Base-by-base conservation (phyloP, 2,329 filamentous ascomycete genomes). In the Lasiodiplodia sp. region DNA sequence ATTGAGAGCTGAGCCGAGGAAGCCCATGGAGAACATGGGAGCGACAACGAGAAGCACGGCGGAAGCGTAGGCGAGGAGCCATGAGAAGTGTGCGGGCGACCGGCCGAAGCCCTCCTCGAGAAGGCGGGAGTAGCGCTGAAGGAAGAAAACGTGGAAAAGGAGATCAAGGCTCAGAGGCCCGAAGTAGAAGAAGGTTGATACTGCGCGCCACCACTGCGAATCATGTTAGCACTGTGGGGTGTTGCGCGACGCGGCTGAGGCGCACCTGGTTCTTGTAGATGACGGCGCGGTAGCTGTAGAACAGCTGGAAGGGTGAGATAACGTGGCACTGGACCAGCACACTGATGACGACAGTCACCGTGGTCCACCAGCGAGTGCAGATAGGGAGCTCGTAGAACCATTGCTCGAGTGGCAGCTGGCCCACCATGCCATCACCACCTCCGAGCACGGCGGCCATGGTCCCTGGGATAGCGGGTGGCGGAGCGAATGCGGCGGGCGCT, bases 311-410 rank as follows among this genome's bases (percentile, higher is more conserved):
- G 10, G 94, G 93, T 16, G 92, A 96, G 71, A 98, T 84, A 78
- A 98, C 90, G 75, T 96, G 90, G 82, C 94, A 98, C 81, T 98
- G 96, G 5, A 98, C 94, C 73, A 98, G 83, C 18, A 94, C 89
- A 73, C 94, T 97, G 12, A 92, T 96, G 69, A 93, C 84, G 52
- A 98, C 89, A 0, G 94, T 97, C 4, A 94, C 94, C 28, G 93
- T 94, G 25, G 96, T 98, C 96, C 96, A 99, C 91, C 92, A 96
- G 70, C 96, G 86, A 47, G 96, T 99, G 81, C 94, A 97, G 31
- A 96, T 89, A 3, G 96, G 96, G 92, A 97, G 97, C 80, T 99
- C 96, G 87, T 93, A 97, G 81, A 97, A 98, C 96, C 96, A 99
- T 73, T 95, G 91, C 81, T 98, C 96, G 8, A 99, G 86, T 52